These are phyloP conservation scores for Yarrowia phangngaensis DNA, from an alignment of 805 yeast genomes.

Conservation along the genomic window DNA sequence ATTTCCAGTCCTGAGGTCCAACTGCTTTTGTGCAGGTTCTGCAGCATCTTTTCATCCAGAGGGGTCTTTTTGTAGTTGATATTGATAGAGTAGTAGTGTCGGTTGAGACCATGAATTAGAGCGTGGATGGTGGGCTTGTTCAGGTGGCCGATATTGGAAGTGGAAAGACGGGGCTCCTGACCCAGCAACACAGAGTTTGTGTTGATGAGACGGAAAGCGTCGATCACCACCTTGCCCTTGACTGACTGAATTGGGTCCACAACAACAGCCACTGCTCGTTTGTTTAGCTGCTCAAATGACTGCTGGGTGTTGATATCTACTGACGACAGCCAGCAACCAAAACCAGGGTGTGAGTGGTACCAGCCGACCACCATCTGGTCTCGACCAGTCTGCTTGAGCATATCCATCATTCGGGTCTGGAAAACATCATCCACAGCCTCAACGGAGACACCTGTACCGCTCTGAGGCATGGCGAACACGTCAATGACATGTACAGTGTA, in stretches of 20 bases:
- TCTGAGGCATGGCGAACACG: conserved; percentile 99
- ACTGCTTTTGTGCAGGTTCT: conserved; percentile 88
- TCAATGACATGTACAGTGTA: conserved; percentile 95
- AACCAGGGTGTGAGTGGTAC: conserved; percentile 99
- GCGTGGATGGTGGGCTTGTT: conserved; percentile 97
- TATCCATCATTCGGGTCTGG: conserved; percentile 99
- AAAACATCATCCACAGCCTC: conserved; percentile 99
- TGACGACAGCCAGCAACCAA: conserved; percentile 98
- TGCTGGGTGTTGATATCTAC: conserved; percentile 98
- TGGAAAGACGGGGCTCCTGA: conserved; percentile 96
- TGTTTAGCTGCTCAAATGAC: conserved; percentile 92
- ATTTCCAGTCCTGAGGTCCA: conserved; percentile 92
- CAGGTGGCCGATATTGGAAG: conserved; percentile 90
- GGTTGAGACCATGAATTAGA: conserved; percentile 91
- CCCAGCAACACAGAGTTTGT: conserved; percentile 87
- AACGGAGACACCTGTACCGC: conserved; percentile 92
- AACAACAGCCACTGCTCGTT: conserved; percentile 96
- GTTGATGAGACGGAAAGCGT: conserved; percentile 92
- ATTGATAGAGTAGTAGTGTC: conserved; percentile 93
- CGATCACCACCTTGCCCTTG: conserved; percentile 97
- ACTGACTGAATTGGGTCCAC: conserved; percentile 98
- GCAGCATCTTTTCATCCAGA: conserved; percentile 86
- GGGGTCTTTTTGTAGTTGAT: conserved; percentile 92
- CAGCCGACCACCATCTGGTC: conserved; percentile 99
- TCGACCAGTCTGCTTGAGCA: conserved; percentile 98